A percentile compares a stretch with the other conserved stretches of the same genome.
These are phyloP conservation scores for Aristolochia californica DNA, from an alignment of 164 flowering plant genomes.

Conservation along the genomic window DNA sequence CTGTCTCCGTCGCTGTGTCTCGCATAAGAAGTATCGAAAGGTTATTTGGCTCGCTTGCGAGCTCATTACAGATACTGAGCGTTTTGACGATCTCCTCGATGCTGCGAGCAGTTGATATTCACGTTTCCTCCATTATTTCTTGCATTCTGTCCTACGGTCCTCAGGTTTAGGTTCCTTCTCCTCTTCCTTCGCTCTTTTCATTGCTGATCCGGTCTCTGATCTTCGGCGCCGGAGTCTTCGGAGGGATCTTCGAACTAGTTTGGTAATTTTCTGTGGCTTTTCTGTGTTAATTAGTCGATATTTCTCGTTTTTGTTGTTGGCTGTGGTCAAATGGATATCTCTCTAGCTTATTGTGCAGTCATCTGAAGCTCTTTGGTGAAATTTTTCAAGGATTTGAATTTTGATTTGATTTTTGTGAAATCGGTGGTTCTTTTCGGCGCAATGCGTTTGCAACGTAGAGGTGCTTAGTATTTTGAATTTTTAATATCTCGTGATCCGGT, in stretches of 20 bases:
- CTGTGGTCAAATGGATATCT: not conserved
- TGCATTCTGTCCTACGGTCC: not conserved
- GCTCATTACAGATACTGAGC: no score
- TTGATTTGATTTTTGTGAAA: not conserved
- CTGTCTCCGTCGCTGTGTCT: not conserved
- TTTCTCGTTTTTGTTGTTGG: no score
- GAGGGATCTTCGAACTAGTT: not conserved
- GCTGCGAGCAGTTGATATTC: no score
- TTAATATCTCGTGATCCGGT: no score
- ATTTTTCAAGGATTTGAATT: conserved; percentile 5
- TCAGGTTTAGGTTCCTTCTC: not conserved
- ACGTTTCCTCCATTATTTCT: no score
- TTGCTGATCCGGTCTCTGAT: not conserved
- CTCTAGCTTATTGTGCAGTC: not conserved
- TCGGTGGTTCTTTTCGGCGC: not conserved
- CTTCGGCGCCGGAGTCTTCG: not conserved
- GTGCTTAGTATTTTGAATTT: not conserved
- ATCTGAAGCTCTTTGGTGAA: not conserved
- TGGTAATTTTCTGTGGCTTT: no score
- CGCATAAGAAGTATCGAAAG: conserved; percentile 3
- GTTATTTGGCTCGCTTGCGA: not conserved
- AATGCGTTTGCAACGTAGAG: not conserved
- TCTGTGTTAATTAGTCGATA: not conserved
- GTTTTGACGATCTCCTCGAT: not conserved
- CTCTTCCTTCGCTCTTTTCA: not conserved